Percentiles rank a stretch among this genome's conserved stretches.
Evolutionary conservation across 2,329 filamentous ascomycete genomes (phyloP).

Genomic region (Fusarium sp.): DNA sequence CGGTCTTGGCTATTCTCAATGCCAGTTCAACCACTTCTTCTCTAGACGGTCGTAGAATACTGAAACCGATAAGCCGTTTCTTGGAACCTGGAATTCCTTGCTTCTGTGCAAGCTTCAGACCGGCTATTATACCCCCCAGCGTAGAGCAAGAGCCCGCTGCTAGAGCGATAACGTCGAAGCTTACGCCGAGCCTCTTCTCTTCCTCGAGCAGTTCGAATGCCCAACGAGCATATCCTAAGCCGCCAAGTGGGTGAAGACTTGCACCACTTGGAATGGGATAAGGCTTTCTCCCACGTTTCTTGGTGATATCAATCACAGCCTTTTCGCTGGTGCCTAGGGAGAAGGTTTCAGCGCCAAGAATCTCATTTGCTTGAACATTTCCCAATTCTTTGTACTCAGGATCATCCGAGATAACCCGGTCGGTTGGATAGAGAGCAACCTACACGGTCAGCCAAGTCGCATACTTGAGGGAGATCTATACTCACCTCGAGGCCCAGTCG

Average conservation of each 20-base stretch:
- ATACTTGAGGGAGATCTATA: fast-evolving
- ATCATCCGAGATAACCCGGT: slow-evolving; percentile 8
- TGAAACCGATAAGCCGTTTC: slow-evolving; percentile 21
- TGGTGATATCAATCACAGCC: slow-evolving; percentile 1
- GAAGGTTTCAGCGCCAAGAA: slow-evolving; percentile 30
- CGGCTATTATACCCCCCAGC: slow-evolving; percentile 20
- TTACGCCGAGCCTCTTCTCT: slow-evolving; percentile 10
- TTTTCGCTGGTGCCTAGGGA: slow-evolving; percentile 14
- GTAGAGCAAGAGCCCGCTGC: slow-evolving; percentile 32
- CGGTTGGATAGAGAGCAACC: slow-evolving; percentile 27
- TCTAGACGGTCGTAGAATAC: slow-evolving; percentile 1
- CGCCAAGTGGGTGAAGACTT: slow-evolving; percentile 22
- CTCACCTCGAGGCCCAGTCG: slow-evolving; percentile 24
- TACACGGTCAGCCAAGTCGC: not conserved
- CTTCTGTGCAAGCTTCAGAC: slow-evolving; percentile 25
- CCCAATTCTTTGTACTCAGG: slow-evolving; percentile 24
- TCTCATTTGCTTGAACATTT: slow-evolving; percentile 22
- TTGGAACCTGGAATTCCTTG: slow-evolving; percentile 1
- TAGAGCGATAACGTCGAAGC: slow-evolving; percentile 15
- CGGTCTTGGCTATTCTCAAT: slow-evolving; percentile 17
- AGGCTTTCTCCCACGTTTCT: slow-evolving; percentile 12
- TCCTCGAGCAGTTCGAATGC: slow-evolving; percentile 29
- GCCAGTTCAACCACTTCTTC: slow-evolving; percentile 15
- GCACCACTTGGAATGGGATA: slow-evolving; percentile 26
- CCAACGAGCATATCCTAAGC: slow-evolving; percentile 30